Evolutionary conservation across 2,329 filamentous ascomycete genomes (phyloP), one percentile per base, ranked within the genome.

Genomic region (Trematosphaeria pertusa): DNA sequence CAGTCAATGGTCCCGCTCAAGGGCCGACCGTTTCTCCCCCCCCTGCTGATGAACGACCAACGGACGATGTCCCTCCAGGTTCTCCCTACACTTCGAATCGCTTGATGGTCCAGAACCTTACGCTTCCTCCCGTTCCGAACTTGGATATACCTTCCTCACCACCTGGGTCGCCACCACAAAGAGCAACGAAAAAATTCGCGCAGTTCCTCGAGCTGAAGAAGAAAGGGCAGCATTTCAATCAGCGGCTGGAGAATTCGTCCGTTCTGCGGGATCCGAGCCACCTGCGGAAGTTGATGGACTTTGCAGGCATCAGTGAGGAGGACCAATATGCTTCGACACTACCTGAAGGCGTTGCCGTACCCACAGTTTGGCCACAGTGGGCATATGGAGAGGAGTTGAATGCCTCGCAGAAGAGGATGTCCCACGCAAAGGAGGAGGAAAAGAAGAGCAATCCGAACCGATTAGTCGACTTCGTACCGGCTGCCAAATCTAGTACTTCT

Each of bases 141-240:
- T 83, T 91, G 61, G 78, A 85, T 58, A 91, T 94, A 51, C 89
- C 89, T 0, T 78, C 83, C 8, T 91, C 88, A 3, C 89, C 89
- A 1, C 85, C 87, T 0, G 82, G 82, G 5, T 72, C 72, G 11
- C 73, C 74, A 11, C 72, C 73, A 15, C 69, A 71, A 32, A 61
- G 58, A 30, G 63, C 85, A 10, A 86, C 81, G 39, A 79, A 81
- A 56, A 91, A 90, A 60, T 87, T 93, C 58, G 80, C 84, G 52
- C 83, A 85, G 48, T 93, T 94, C 56, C 80, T 93, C 0, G 78
- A 83, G 35, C 79, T 93, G n/a, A 94, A 94, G 74, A 85, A 83
- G 62, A 83, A 87, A 53, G 86, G 86, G 4, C 78, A 86, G 12
- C 89, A 94, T 71, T 93, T 93, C 78, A 92, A 94, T 68, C 78